A percentile compares a stretch with the other conserved stretches of the same genome.
Conservation (phyloP, 257 asterid genomes). For the Eustoma russellianum region DNA sequence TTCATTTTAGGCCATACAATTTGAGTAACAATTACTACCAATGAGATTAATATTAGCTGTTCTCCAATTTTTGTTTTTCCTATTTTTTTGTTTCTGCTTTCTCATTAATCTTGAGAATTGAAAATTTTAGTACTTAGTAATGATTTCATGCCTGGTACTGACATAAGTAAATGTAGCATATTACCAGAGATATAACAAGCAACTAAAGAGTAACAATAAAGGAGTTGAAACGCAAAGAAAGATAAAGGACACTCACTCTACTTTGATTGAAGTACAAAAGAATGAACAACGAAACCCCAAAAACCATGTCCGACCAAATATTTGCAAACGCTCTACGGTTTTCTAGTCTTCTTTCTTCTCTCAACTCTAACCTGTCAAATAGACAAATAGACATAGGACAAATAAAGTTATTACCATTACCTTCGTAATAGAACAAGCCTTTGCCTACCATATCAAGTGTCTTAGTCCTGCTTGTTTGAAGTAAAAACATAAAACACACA, state of each 20-base stretch:
- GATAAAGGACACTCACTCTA: conserved; percentile 53
- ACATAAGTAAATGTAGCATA: too few relatives aligned
- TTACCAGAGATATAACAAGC: too few relatives aligned
- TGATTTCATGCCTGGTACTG: too few relatives aligned
- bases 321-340: conserved; percentile 91
- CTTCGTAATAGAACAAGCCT: too few relatives aligned
- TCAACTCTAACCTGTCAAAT: conserved; percentile 66
- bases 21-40: too few relatives aligned
- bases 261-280: conserved; percentile 68
- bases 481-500: background rate
- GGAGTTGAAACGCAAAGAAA: background rate
- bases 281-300: conserved; percentile 74
- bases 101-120: too few relatives aligned
- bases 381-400: conserved; percentile 6
- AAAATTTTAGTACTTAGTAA: too few relatives aligned
- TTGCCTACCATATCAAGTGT: background rate
- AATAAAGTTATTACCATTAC: background rate
- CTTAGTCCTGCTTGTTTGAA: background rate
- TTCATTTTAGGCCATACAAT: too few relatives aligned
- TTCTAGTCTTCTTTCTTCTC: conserved; percentile 81
- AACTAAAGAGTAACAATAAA: too few relatives aligned
- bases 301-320: conserved; percentile 88
- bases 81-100: too few relatives aligned
- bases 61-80: too few relatives aligned
- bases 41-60: too few relatives aligned